Evolutionary conservation across 176 grass and related monocot species (phyloP), one percentile per base, ranked within the genome.

Genomic region (Eremochloa ophiuroides): DNA sequence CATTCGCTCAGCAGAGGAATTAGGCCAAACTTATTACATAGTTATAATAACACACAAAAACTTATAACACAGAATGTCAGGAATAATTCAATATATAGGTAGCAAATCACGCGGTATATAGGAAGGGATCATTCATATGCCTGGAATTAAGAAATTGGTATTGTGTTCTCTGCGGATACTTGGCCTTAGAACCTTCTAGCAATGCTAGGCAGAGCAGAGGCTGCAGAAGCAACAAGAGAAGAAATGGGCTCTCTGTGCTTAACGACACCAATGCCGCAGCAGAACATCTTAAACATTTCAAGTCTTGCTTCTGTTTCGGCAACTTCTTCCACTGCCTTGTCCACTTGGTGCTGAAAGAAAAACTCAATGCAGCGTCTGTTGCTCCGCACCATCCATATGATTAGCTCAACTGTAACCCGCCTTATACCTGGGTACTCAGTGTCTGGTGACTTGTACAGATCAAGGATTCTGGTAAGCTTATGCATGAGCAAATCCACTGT

Each of bases 351-450:
- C n/a, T 5, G 6, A 37, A 60, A 10, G 73, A 40, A 76, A 38
- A 26, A 22, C 22, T 76, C 53, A 4, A 16, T 25, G 51, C 16
- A 37, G 22, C 13, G 2, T 22, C 22, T 59, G 50, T 35, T 75
- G 30, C 31, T 37, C 20, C 8, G 73, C 20, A 39, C 3, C 14
- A 77, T 62, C 56, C 23, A 62, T 29, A 62, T 20, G 23, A 63
- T 41, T 13, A 77, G 26, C 43, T 77, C 25, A 6, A 77, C 23
- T 12, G 39, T 30, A 6, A 43, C 58, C 14, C 75, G 2, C 18
- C 76, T 46, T 78, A 78, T 78, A 5, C 40, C 60, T 44, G 60
- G 76, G 60, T 65, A 78, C 25, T 78, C 59, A 0, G 17, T 78
- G 40, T 41, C 18, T 47, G 59, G 76, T 22, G 40, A 78, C 27